These are phyloP conservation scores for Podospora pseudocomata DNA, from an alignment of 495 filamentous ascomycete genomes.

Conservation along the genomic window DNA sequence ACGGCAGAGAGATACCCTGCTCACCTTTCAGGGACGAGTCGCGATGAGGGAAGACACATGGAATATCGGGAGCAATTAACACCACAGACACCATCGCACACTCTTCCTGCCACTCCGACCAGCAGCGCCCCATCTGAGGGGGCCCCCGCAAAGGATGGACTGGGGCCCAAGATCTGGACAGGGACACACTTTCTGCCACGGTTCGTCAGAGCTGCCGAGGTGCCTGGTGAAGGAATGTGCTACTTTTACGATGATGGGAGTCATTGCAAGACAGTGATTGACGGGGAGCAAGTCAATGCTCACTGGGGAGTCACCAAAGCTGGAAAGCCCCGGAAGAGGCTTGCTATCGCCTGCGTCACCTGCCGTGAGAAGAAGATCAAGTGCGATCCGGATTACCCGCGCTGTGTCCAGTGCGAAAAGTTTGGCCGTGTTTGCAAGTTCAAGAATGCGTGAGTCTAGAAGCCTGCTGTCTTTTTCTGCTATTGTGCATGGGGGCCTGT, in stretches of 20 bases:
- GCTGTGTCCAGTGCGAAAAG: slow-evolving; percentile 88
- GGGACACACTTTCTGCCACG: slow-evolving; percentile 57
- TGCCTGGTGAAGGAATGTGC: slow-evolving; percentile 76
- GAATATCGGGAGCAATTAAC: slow-evolving; percentile 31
- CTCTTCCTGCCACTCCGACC: slow-evolving; percentile 39
- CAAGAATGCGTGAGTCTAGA: slow-evolving; percentile 72
- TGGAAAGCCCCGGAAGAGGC: slow-evolving; percentile 81
- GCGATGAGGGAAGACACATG: slow-evolving; percentile 20
- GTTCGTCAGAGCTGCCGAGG: slow-evolving; percentile 55
- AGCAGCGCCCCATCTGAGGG: slow-evolving; percentile 40
- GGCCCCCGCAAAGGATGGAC: slow-evolving; percentile 47
- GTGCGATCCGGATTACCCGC: slow-evolving; percentile 80
- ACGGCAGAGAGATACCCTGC: slow-evolving; percentile 22
- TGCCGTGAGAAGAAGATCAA: slow-evolving; percentile 97
- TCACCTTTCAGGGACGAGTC: slow-evolving; percentile 19
- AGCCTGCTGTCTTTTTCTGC: neutral
- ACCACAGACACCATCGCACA: slow-evolving; percentile 25
- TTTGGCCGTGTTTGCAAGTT: slow-evolving; percentile 80
- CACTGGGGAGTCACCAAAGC: slow-evolving; percentile 93
- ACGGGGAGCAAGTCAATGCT: slow-evolving; percentile 82
- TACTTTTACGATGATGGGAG: slow-evolving; percentile 87
- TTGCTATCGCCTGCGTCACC: slow-evolving; percentile 84
- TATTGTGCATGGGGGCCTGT: neutral
- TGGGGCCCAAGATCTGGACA: slow-evolving; percentile 60
- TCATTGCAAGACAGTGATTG: slow-evolving; percentile 77